These are phyloP conservation scores for Gilbertella persicaria DNA, from an alignment of 371 early-diverging fungal genomes.

Conservation along the genomic window DNA sequence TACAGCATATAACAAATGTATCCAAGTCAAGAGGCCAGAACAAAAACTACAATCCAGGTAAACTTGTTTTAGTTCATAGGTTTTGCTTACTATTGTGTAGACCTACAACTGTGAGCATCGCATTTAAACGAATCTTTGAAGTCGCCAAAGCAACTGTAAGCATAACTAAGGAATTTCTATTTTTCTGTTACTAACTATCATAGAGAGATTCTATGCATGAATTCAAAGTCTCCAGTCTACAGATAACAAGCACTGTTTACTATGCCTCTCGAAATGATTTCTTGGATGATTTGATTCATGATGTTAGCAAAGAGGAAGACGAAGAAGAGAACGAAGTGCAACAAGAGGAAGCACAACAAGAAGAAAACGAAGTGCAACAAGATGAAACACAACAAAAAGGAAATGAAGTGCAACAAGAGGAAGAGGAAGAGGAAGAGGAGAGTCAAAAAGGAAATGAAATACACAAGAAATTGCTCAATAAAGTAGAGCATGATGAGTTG, in stretches of 20 bases:
- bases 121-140: slow-evolving; percentile 14
- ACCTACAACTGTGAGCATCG: slow-evolving; percentile 9
- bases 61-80: slow-evolving; percentile 3
- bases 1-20: slow-evolving; percentile 8
- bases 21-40: slow-evolving; percentile 10
- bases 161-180: slow-evolving; percentile 14
- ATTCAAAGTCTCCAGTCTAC: slow-evolving; percentile 12
- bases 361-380: too few relatives aligned
- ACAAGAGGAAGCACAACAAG: too few relatives aligned
- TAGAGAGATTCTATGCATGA: slow-evolving; percentile 14
- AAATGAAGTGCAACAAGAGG: too few relatives aligned
- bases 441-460: slow-evolving; percentile 5
- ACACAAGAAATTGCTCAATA: slow-evolving; percentile 6
- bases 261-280: slow-evolving; percentile 18
- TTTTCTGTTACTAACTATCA: slow-evolving; percentile 7
- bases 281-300: slow-evolving; percentile 11
- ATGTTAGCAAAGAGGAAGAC: slow-evolving; percentile 7
- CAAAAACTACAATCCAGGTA: slow-evolving; percentile 10
- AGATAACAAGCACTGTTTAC: slow-evolving; percentile 16
- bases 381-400: too few relatives aligned
- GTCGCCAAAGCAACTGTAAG: slow-evolving; percentile 16
- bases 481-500: slow-evolving; percentile 9
- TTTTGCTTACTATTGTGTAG: slow-evolving; percentile 15
- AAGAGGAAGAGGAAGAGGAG: too few relatives aligned
- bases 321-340: too few relatives aligned